Evolutionary conservation across 257 asterid species (phyloP), one percentile per base, ranked within the genome.

Genomic region (Oldenlandia corymbosa): DNA sequence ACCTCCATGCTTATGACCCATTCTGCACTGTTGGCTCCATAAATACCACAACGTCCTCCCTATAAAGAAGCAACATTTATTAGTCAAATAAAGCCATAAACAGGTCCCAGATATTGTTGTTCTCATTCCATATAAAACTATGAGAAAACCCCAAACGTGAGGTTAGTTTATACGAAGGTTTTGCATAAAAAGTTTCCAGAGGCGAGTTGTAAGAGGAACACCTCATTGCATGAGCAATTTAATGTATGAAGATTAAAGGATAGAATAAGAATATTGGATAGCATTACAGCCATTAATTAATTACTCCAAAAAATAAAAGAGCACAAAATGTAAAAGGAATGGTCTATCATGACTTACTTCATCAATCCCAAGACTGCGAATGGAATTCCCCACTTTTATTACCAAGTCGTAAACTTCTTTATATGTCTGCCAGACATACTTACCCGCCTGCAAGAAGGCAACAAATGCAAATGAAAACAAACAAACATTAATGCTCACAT

Each of bases 1-100:
- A 90, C 99, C 99, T 93, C 86, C 99, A 90, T 93, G 75, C 96
- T 88, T 71, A 93, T 86, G 76, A 93, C 78, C 99, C 99, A 93
- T 84, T 93, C 91, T 49, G 97, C 43, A 51, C 78, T 81, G 73
- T 93, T 93, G 71, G 87, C 90, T 30, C 99, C 99, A 80, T 84
- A 93, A 54, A 93, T 90, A 73, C 99, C 99, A 71, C 99, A 93
- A 30, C 91, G 84, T 50, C 78, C 95, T 71, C 92, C 96, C 99
- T 93, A 73, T 23, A 80, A 58, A 72, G 55, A 41, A 60, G 56
- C 51, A 32, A 52, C 56, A 69, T 56, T 51, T 66, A 65, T 64
- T 20, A 60, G 67, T 47, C 56, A 67, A 3, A 34, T 34, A 34
- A 34, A 34, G 39, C 6, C 39, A 34, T 34, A n/a, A n/a, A n/a